Percentiles rank a stretch among this genome's conserved stretches.
phyloP scores from a whole-genome alignment of 345 rosid species.

The Ricinus communis region DNA sequence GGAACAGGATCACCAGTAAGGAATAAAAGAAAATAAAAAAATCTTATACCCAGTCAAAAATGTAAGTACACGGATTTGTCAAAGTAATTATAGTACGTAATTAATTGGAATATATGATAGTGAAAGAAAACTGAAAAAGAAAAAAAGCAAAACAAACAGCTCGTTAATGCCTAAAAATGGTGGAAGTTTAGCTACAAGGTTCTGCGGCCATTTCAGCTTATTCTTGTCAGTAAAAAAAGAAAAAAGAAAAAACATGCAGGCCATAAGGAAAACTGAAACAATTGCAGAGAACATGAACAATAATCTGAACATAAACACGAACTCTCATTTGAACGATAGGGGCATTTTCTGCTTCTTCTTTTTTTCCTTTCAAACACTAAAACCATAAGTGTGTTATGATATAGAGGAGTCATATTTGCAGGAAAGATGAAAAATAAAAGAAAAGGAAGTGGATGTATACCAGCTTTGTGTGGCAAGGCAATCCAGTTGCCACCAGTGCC shows the following conservation, averaged over 20 bases:
- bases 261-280: no score
- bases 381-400: no score
- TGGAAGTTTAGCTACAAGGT: neutral
- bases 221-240: no score
- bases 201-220: no score
- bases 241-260: no score
- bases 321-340: no score
- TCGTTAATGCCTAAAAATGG: neutral
- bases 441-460: slow-evolving; percentile 24
- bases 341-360: no score
- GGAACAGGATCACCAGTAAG: neutral
- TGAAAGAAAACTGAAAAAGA: neutral
- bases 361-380: no score
- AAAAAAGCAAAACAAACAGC: neutral
- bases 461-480: slow-evolving; percentile 80
- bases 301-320: no score
- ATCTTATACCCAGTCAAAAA: neutral
- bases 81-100: neutral
- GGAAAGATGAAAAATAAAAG: neutral
- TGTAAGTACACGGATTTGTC: neutral
- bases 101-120: slow-evolving; percentile 5
- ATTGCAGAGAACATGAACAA: no score
- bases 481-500: slow-evolving; percentile 90
- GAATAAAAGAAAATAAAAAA: neutral
- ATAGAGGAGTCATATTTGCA: neutral